phyloP scores from a whole-genome alignment of 2,329 filamentous ascomycete genomes.

The Akanthomyces lecanii region DNA sequence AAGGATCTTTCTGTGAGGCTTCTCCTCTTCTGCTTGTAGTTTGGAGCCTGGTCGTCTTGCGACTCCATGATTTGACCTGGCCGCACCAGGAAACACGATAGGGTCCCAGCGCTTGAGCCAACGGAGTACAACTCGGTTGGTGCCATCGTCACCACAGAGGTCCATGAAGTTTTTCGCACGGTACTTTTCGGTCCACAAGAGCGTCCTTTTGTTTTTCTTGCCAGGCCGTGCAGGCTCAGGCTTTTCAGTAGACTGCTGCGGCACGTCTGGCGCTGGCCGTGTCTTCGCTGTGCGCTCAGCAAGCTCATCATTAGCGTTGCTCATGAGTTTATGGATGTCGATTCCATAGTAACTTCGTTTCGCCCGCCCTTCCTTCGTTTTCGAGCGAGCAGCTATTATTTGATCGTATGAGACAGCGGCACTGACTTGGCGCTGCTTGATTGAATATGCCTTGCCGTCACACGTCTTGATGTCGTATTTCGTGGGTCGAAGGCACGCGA shows the following conservation, averaged over 20 bases:
- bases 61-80: slow-evolving; percentile 51
- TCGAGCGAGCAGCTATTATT: slow-evolving; percentile 64
- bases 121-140: slow-evolving; percentile 80
- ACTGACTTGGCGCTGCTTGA: slow-evolving; percentile 50
- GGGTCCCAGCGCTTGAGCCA: slow-evolving; percentile 96
- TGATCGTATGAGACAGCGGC: slow-evolving; percentile 56
- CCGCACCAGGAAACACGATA: slow-evolving; percentile 78
- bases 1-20: slow-evolving; percentile 78
- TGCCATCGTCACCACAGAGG: slow-evolving; percentile 88
- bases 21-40: slow-evolving; percentile 60
- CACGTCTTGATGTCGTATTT: slow-evolving; percentile 49
- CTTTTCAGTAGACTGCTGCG: slow-evolving; percentile 42
- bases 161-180: slow-evolving; percentile 88
- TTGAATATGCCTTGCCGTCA: slow-evolving; percentile 51
- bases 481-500: slow-evolving; percentile 25
- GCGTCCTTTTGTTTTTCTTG: slow-evolving; percentile 45
- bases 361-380: slow-evolving; percentile 62
- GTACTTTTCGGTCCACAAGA: slow-evolving; percentile 97
- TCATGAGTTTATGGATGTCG: slow-evolving; percentile 79
- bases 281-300: slow-evolving; percentile 29
- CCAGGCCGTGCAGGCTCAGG: slow-evolving; percentile 14
- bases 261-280: slow-evolving; percentile 25
- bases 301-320: slow-evolving; percentile 61
- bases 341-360: slow-evolving; percentile 84
- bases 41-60: slow-evolving; percentile 39